Evolutionary conservation across 495 filamentous ascomycete genomes (phyloP).

Genomic region (Clavariopsis aquatica): DNA sequence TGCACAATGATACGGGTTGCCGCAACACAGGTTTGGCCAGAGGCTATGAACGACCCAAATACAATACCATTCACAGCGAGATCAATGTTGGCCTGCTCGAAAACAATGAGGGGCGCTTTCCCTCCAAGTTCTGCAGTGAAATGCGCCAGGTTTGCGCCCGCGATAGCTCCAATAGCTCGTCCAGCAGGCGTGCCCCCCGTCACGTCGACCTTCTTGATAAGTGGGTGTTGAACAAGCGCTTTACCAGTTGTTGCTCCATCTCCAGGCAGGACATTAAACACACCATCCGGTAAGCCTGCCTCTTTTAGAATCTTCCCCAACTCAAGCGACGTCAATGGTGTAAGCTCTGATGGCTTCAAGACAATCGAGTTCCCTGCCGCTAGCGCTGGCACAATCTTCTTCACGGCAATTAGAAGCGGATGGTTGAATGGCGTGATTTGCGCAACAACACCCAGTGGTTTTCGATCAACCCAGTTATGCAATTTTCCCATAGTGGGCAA

Average conservation of each 20-base stretch:
- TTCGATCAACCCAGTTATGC: conserved; percentile 61
- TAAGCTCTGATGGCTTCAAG: conserved; percentile 66
- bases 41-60: conserved; percentile 63
- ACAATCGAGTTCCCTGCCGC: conserved; percentile 63
- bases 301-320: conserved; percentile 57
- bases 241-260: conserved; percentile 66
- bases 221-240: conserved; percentile 62
- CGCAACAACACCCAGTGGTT: conserved; percentile 63
- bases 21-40: conserved; percentile 72
- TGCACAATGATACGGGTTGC: conserved; percentile 74
- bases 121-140: conserved; percentile 72
- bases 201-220: conserved; percentile 72
- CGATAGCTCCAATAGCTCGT: conserved; percentile 59
- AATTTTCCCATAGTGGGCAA: conserved; percentile 61
- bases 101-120: conserved; percentile 73
- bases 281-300: conserved; percentile 61
- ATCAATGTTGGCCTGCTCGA: conserved; percentile 70
- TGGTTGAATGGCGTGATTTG: conserved; percentile 70
- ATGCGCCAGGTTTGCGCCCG: conserved; percentile 65
- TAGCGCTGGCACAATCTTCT: conserved; percentile 52
- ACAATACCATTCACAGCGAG: conserved; percentile 61
- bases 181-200: conserved; percentile 67
- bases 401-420: conserved; percentile 63
- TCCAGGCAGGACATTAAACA: conserved; percentile 62
- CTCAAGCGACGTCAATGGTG: conserved; percentile 58